A percentile compares a stretch with the other conserved stretches of the same genome.
Evolutionary conservation across 2,329 filamentous ascomycete genomes (phyloP).

Genomic region (Fusarium sublunatum): DNA sequence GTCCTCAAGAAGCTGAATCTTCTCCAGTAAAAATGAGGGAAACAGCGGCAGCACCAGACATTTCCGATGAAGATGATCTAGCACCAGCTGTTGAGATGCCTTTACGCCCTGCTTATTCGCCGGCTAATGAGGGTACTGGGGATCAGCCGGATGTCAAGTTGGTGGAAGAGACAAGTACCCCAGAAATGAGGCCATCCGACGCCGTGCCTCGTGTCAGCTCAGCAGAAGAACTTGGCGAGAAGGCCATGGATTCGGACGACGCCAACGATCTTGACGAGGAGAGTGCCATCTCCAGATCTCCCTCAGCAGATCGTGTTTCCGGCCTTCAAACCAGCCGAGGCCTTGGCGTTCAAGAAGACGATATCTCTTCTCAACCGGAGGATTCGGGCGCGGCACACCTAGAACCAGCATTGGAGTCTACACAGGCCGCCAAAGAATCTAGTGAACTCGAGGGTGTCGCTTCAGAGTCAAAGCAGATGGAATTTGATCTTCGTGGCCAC

Average conservation of each 20-base stretch:
- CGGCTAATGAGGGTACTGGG: background rate
- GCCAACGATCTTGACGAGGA: background rate
- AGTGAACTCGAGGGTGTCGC: conserved; percentile 2
- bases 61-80: background rate
- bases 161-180: background rate
- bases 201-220: conserved; percentile 9
- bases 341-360: conserved; percentile 6
- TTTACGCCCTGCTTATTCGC: background rate
- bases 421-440: conserved; percentile 1
- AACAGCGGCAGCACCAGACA: background rate
- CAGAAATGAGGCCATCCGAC: background rate
- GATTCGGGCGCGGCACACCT: background rate
- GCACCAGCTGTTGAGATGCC: background rate
- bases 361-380: background rate
- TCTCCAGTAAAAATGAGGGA: background rate
- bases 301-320: conserved; percentile 1
- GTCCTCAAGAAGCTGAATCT: background rate
- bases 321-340: background rate
- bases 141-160: background rate
- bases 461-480: background rate
- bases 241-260: background rate
- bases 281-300: conserved; percentile 2
- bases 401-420: background rate
- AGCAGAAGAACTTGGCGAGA: conserved; percentile 2
- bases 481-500: background rate